Evolutionary conservation across 805 yeast species (phyloP).

Genomic region (Zygosaccharomyces bailii): DNA sequence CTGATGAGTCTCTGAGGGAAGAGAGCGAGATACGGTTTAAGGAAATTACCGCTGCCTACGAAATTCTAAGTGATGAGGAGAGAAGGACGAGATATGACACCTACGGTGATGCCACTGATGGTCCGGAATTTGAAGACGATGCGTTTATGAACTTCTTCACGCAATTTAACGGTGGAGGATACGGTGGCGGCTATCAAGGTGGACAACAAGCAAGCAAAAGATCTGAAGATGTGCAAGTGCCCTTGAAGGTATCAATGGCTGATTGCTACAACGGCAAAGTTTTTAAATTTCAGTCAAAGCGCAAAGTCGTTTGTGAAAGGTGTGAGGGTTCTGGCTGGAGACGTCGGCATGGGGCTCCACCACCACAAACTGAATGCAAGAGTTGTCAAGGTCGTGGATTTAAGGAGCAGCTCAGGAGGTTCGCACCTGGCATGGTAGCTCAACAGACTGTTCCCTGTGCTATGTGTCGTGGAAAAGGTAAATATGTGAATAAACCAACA

Average conservation of each 20-base stretch:
- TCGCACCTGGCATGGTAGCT: constrained; percentile 74
- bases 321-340: constrained; percentile 80
- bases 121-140: constrained; percentile 57
- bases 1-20: constrained; percentile 57
- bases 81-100: constrained; percentile 57
- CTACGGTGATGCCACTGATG: constrained; percentile 44
- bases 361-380: constrained; percentile 53
- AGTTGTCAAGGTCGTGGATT: constrained; percentile 72
- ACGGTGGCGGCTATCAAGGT: not conserved
- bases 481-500: constrained; percentile 32
- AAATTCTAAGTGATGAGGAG: constrained; percentile 67
- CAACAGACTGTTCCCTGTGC: constrained; percentile 59
- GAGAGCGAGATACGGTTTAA: constrained; percentile 77
- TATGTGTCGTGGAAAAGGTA: constrained; percentile 70
- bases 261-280: constrained; percentile 80
- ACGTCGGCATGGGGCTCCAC: constrained; percentile 31
- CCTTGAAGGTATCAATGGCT: constrained; percentile 61
- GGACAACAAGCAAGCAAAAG: constrained; percentile 4
- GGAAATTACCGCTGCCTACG: constrained; percentile 83
- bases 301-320: constrained; percentile 65
- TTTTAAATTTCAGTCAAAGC: constrained; percentile 64
- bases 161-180: constrained; percentile 4
- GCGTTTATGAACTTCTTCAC: constrained; percentile 73
- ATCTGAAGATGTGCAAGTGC: constrained; percentile 47
- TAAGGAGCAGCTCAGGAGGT: constrained; percentile 54